Base-by-base conservation (phyloP, 768 basidiomycete species). In the Collybia nuda region DNA sequence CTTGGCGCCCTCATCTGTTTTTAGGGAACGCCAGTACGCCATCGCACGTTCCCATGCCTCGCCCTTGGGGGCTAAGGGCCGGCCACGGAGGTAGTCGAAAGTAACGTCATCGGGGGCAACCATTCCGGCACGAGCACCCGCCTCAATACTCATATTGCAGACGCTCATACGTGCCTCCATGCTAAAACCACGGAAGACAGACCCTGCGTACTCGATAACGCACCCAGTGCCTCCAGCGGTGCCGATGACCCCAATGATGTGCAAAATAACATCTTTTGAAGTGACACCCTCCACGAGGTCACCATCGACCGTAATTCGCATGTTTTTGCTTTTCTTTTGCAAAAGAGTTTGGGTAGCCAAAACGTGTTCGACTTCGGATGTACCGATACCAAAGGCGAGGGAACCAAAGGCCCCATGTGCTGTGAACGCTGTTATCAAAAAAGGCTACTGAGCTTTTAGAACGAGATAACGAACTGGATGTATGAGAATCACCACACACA, bases 141-240 rank as follows among this genome's bases (percentile, higher is more conserved):
- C 93, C 67, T 95, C 93, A 62, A 95, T 94, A 52, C 91, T 93
- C 93, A 95, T 94, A 71, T 95, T 95, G 72, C 92, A 93, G 54
- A 85, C 85, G 60, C 86, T 89, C 88, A 89, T 92, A 44, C 92
- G 84, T 35, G 88, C 90, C 67, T 95, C 93, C 89, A 94, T 92
- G 61, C 85, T 86, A 62, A 93, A 84, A 17, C 75, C 78, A 51
- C 89, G 85, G 70, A 93, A 89, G 47, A 91, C 87, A 6, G 86
- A 88, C n/a, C 93, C 93, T 50, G 90, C 84, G 62, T 89, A 95
- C 69, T 95, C 93, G 64, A 95, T 93, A 52, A 93, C 91, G 57
- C 78, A 81, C n/a, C 91, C 93, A 21, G 87, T 95, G 45, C 91
- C 93, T 60, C 93, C 93, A 43, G 93, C 93, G n/a, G 93, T 93